phyloP scores from a whole-genome alignment of 1,284 basidiomycete species.

The Nidula niveotomentosa region DNA sequence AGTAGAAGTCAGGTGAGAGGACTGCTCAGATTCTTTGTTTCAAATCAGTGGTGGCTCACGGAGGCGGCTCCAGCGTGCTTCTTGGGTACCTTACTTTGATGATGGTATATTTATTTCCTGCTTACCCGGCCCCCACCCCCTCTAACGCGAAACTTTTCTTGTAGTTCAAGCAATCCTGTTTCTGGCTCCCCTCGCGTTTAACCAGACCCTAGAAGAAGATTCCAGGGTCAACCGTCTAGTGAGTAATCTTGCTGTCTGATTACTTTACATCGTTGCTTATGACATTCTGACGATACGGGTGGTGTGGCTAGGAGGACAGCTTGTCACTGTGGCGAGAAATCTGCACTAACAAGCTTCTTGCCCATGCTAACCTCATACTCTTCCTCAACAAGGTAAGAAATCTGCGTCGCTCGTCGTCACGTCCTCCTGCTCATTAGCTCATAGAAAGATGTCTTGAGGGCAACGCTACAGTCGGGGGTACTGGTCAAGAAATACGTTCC shows the following conservation, averaged over 20 bases:
- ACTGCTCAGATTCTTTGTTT: no score
- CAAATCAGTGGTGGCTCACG: not conserved
- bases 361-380: slow-evolving; percentile 56
- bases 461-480: slow-evolving; percentile 58
- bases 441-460: slow-evolving; percentile 59
- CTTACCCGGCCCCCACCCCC: not conserved
- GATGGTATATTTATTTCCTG: slow-evolving; percentile 34
- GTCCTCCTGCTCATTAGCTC: not conserved
- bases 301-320: slow-evolving; percentile 51
- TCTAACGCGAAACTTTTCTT: slow-evolving; percentile 1
- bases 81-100: slow-evolving; percentile 70
- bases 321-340: slow-evolving; percentile 62
- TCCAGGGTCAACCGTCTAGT: slow-evolving; percentile 41
- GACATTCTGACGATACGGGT: not conserved
- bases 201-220: slow-evolving; percentile 44
- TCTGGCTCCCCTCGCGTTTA: slow-evolving; percentile 43
- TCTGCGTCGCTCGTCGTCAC: no score
- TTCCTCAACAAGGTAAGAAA: slow-evolving; percentile 63
- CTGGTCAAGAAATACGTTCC: slow-evolving; percentile 60
- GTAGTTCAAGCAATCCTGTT: slow-evolving; percentile 48
- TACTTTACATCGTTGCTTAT: slow-evolving; percentile 3
- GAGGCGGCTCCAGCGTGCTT: slow-evolving; percentile 41
- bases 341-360: slow-evolving; percentile 55
- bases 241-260: slow-evolving; percentile 7
- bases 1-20: slow-evolving; percentile 46